phyloP scores from a whole-genome alignment of 495 filamentous ascomycete genomes.

The Neurospora sp. region DNA sequence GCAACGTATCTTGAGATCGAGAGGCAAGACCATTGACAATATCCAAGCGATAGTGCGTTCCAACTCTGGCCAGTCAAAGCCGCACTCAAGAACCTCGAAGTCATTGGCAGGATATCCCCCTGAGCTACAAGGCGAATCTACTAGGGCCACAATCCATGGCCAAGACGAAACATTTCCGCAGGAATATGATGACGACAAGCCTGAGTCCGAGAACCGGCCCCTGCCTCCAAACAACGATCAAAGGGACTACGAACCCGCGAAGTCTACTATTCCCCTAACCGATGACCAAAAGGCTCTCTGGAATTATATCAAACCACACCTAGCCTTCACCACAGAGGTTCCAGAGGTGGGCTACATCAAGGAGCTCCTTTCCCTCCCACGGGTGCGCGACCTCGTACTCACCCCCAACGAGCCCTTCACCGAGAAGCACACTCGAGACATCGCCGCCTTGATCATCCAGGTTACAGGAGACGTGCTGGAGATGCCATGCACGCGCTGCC shows the following conservation, averaged over 20 bases:
- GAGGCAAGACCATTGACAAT: background rate
- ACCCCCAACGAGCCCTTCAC: slow-evolving; percentile 5
- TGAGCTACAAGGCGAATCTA: background rate
- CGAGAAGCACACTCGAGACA: slow-evolving; percentile 10
- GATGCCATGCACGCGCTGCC: slow-evolving; percentile 8
- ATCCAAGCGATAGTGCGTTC: background rate
- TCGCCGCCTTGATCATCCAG: slow-evolving; percentile 20
- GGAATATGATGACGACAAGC: background rate
- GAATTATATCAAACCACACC: slow-evolving; percentile 1
- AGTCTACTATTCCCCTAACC: background rate
- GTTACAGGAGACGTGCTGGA: slow-evolving; percentile 10
- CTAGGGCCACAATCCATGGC: background rate
- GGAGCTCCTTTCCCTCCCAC: slow-evolving; percentile 7
- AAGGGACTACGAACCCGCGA: background rate
- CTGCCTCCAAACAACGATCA: background rate
- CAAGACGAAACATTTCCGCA: background rate
- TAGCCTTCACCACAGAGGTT: background rate
- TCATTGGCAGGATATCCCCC: background rate
- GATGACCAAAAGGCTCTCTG: slow-evolving; percentile 1
- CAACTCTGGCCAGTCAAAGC: background rate
- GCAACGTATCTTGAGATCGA: background rate
- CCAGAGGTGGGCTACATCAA: slow-evolving; percentile 1
- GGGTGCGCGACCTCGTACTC: slow-evolving; percentile 7
- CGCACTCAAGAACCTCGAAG: background rate
- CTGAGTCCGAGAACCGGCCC: background rate